Evolutionary conservation across 208 protist species (phyloP).

Genomic region (Trypanosomatidae sp.): DNA sequence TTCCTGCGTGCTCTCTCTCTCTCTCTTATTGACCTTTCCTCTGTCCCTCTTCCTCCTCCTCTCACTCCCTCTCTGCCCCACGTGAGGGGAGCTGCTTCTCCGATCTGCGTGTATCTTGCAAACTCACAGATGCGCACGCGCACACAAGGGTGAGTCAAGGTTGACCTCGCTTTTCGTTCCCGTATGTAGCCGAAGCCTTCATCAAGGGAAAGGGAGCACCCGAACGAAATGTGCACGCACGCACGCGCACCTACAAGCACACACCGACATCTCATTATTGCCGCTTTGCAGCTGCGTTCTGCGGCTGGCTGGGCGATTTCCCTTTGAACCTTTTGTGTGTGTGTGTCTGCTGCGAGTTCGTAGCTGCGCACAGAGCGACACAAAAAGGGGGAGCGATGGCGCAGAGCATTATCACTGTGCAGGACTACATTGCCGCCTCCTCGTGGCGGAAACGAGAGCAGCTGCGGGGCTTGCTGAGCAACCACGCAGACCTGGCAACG

Average conservation of each 20-base stretch:
- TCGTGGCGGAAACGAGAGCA: constrained; percentile 76
- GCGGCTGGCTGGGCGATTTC: too few species aligned
- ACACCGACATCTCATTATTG: too few species aligned
- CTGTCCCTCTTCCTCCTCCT: neutral
- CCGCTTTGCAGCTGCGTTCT: too few species aligned
- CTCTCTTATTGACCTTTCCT: neutral
- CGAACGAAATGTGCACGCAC: too few species aligned
- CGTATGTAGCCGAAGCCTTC: too few species aligned
- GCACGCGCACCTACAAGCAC: too few species aligned
- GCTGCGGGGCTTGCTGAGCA: constrained; percentile 74
- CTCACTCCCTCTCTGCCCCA: neutral
- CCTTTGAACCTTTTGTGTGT: neutral
- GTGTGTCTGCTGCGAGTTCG: neutral
- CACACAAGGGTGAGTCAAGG: too few species aligned
- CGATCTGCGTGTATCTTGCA: neutral
- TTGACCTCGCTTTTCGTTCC: too few species aligned
- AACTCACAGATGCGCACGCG: neutral
- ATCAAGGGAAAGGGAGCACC: too few species aligned
- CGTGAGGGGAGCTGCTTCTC: neutral
- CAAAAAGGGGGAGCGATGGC: constrained; percentile 31
- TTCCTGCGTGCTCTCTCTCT: neutral
- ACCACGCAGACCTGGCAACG: constrained; percentile 68
- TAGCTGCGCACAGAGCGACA: too few species aligned
- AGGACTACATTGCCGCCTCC: constrained; percentile 60
- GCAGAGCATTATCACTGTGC: constrained; percentile 62